Evolutionary conservation across 2,329 filamentous ascomycete species (phyloP), one percentile per base, ranked within the genome.

Genomic region (Fulvia fulva): DNA sequence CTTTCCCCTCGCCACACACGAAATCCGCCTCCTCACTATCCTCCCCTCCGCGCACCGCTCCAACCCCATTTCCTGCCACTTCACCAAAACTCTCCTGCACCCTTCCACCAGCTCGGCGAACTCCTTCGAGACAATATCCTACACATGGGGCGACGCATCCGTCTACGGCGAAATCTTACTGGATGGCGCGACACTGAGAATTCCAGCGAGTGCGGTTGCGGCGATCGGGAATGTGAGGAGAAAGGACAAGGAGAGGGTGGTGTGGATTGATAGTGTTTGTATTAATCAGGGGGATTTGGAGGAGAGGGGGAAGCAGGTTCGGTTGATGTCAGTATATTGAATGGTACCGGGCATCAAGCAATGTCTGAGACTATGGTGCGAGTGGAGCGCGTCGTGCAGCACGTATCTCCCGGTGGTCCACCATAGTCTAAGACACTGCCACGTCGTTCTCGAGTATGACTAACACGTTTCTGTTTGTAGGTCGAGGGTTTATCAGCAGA

Each of bases 191-290:
- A 7, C 37, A 14, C 14, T 41, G 2, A 16, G 14, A 8, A 41
- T 41, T n/a, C 37, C 37, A 4, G 37, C 37, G 3, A 19, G 9
- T 8, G 14, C 37, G 37, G 37, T 41, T 3, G 37, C 37, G 37
- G 37, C 37, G 37, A 41, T 41, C 14, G 19, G 37, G 37, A 41
- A 41, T 41, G 37, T 41, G 4, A 41, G 37, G 16, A n/a, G 5
- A 19, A 19, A n/a, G 37, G 37, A 41, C 16, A 41, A 19, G 37
- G 37, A 41, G 37, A n/a, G 37, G 37, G 37, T 41, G 37, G 16
- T 54, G 3, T 54, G 51, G 37, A 45, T 54, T 26, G 51, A 54
- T 26, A 54, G 45, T 41, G 37, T 54, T 9, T 54, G 37, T 26
- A 54, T 45, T 19, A 54, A 54, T 32, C 51, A 54, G 21, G n/a